phyloP scores from a whole-genome alignment of 1,284 basidiomycete genomes.

The Pascua guehoae region DNA sequence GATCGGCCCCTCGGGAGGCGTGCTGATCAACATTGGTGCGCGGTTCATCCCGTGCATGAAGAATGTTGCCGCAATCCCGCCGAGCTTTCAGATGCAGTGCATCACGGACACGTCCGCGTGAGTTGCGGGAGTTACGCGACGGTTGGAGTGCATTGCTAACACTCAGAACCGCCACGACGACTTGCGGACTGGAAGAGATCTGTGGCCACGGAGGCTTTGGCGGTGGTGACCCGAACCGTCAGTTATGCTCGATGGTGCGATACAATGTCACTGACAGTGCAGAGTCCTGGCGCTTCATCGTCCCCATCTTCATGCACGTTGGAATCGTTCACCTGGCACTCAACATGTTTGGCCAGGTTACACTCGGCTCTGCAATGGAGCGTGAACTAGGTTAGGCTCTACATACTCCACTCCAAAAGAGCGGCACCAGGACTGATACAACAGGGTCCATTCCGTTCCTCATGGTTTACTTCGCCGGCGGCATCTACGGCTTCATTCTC shows the following conservation, averaged over 20 bases:
- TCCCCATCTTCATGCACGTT: slow-evolving; percentile 84
- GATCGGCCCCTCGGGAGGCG: slow-evolving; percentile 80
- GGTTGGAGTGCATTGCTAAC: neutral
- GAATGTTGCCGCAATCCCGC: slow-evolving; percentile 59
- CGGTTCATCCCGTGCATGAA: slow-evolving; percentile 68
- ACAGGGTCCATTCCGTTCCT: slow-evolving; percentile 71
- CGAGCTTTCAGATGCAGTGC: slow-evolving; percentile 64
- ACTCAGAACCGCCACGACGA: slow-evolving; percentile 61
- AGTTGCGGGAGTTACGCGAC: neutral
- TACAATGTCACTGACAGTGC: neutral
- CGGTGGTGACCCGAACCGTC: slow-evolving; percentile 69
- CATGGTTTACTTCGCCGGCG: slow-evolving; percentile 79
- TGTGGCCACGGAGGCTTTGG: slow-evolving; percentile 84
- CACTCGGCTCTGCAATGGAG: slow-evolving; percentile 46
- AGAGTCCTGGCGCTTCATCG: slow-evolving; percentile 64
- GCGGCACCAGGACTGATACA: neutral
- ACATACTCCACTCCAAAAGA: slow-evolving; percentile 17
- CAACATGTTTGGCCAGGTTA: slow-evolving; percentile 85
- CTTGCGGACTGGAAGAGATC: slow-evolving; percentile 74
- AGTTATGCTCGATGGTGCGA: slow-evolving; percentile 54
- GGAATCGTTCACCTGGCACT: slow-evolving; percentile 82
- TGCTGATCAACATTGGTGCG: slow-evolving; percentile 79
- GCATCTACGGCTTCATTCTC: slow-evolving; percentile 76
- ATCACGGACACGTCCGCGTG: slow-evolving; percentile 46
- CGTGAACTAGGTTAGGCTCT: slow-evolving; percentile 1